Evolutionary conservation across 73 alveolate genomes (phyloP).

Genomic region (Tetrahymena malaccensis): DNA sequence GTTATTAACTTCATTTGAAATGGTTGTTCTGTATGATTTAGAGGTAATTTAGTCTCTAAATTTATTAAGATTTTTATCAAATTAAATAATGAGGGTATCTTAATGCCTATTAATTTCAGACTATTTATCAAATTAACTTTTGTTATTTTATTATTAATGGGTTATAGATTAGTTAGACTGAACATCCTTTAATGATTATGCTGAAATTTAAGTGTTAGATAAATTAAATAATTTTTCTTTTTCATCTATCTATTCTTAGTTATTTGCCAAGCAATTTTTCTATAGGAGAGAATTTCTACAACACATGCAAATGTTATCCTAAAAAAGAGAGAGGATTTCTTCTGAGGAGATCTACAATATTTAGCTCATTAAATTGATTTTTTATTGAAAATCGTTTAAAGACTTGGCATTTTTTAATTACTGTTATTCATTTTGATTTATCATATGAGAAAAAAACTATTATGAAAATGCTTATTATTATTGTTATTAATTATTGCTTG

Average conservation of each 20-base stretch:
- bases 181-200: not conserved
- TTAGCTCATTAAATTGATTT: not conserved
- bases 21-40: not conserved
- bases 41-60: not conserved
- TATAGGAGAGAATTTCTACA: not conserved
- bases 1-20: not conserved
- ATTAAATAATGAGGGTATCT: not conserved
- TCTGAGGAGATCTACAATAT: not conserved
- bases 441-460: not conserved
- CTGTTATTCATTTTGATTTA: not conserved
- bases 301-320: not conserved
- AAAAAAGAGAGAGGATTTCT: not conserved
- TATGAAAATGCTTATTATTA: not conserved
- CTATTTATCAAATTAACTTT: not conserved
- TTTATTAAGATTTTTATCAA: not conserved
- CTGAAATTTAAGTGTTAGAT: not conserved
- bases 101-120: not conserved
- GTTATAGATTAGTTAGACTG: not conserved
- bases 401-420: not conserved
- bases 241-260: not conserved
- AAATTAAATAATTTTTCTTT: not conserved
- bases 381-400: not conserved
- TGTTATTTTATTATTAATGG: not conserved
- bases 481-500: too few relatives aligned
- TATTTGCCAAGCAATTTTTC: not conserved